Percentiles rank a stretch among this genome's conserved stretches.
These are phyloP conservation scores for Cephaloascus albidus DNA, from an alignment of 805 yeast genomes.

Conservation along the genomic window DNA sequence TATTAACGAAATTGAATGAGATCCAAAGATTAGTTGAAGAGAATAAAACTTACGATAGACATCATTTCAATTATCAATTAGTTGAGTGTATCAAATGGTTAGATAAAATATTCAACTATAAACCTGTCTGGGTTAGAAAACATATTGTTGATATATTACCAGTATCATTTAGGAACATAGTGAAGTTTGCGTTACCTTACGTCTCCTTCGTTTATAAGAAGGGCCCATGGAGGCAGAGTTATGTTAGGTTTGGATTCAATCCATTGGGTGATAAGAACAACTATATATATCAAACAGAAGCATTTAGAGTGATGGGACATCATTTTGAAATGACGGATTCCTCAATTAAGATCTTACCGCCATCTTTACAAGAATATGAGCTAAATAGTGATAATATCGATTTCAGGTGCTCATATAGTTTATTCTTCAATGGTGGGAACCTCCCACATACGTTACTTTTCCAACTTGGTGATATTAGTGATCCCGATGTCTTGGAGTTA, in stretches of 20 bases:
- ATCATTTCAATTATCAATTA: constrained; percentile 17
- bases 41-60: constrained; percentile 4
- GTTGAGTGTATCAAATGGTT: constrained; percentile 34
- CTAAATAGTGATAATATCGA: constrained; percentile 7
- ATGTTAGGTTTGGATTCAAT: constrained; percentile 69
- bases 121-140: constrained; percentile 83
- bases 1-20: constrained; percentile 26
- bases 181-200: constrained; percentile 77
- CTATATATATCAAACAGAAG: constrained; percentile 75
- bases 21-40: constrained; percentile 27
- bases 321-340: constrained; percentile 4
- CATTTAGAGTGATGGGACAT: constrained; percentile 48
- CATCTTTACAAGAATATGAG: constrained; percentile 1
- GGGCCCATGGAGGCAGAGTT: constrained; percentile 94
- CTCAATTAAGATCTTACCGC: not conserved
- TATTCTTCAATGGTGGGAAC: constrained; percentile 63
- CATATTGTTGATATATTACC: constrained; percentile 56
- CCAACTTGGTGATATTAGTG: constrained; percentile 73
- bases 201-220: constrained; percentile 73
- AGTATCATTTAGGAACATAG: constrained; percentile 25
- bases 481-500: constrained; percentile 44
- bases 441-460: constrained; percentile 64
- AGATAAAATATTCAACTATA: constrained; percentile 43
- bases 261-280: constrained; percentile 49
- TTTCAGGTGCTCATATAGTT: constrained; percentile 18